These are phyloP conservation scores for Astrephomene gubernaculifera DNA, from an alignment of 139 green algal genomes.

Conservation along the genomic window DNA sequence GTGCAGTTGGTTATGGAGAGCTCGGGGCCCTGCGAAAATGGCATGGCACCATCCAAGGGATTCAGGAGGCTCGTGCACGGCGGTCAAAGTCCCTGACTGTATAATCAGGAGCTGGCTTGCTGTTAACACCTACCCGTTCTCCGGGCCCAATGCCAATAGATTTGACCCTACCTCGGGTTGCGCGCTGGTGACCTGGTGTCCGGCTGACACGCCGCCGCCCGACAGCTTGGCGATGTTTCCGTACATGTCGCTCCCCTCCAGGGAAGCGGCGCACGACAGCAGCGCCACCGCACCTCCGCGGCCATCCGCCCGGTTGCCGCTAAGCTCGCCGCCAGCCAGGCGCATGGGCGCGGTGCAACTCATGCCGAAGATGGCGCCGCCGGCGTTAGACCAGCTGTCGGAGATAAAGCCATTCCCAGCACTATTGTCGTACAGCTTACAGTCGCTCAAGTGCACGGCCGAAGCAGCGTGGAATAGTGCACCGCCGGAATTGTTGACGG, in stretches of 20 bases:
- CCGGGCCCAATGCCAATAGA: too few relatives aligned
- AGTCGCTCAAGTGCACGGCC: not conserved
- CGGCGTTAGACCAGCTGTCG: not conserved
- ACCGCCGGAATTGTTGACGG: not conserved
- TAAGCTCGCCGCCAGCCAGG: not conserved
- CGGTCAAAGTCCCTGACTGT: too few relatives aligned
- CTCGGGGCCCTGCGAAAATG: not conserved
- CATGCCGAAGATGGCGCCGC: not conserved
- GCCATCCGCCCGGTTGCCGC: not conserved
- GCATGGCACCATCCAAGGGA: too few relatives aligned
- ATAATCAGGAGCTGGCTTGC: too few relatives aligned
- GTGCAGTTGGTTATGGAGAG: not conserved
- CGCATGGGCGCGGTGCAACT: not conserved
- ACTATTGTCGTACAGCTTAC: not conserved
- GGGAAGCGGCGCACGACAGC: not conserved
- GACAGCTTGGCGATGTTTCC: conserved; percentile 13
- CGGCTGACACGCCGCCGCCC: not conserved
- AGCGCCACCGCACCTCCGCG: not conserved
- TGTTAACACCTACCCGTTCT: too few relatives aligned
- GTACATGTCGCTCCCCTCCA: not conserved
- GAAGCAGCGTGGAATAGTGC: not conserved
- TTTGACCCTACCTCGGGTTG: not conserved
- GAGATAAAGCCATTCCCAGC: not conserved
- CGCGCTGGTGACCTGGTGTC: not conserved
- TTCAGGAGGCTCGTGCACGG: too few relatives aligned